Evolutionary conservation across 2,329 filamentous ascomycete species (phyloP), one percentile per base, ranked within the genome.

Genomic region (Fusarium humuli): DNA sequence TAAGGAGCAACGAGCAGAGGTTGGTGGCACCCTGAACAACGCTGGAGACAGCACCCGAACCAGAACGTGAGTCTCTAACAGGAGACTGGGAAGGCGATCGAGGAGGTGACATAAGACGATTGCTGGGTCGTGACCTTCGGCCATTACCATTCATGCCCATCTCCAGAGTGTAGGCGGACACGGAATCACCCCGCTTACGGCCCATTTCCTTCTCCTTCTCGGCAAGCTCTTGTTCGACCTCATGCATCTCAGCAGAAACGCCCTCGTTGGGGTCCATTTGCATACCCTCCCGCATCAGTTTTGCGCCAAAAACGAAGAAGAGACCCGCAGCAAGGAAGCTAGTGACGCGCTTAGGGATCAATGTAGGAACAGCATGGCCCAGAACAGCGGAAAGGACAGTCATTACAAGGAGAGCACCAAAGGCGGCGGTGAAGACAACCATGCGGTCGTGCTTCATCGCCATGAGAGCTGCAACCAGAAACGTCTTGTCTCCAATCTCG

Each of bases 401-500:
- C 96, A 99, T 99, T 78, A 92, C 88, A 64, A 97, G 88, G 47
- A 99, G 86, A 12, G 96, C 97, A 56, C 91, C 90, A 75, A 97
- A 95, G n/a, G 96, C 96, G 10, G 96, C 94, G 3, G 93, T 92
- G 82, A 99, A 99, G 67, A 99, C 96, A 14, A 98, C 87, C 70
- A 97, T 84, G 55, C 96, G 91, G 67, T 96, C 92, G 76, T 99
- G 95, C 79, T 97, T 96, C 96, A 99, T 99, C 14, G 96, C 96
- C 96, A 99, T 99, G 20, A 99, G 88, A 10, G 94, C 95, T 9
- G 96, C 96, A 23, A 99, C 94, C 45, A 99, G 87, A 84, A 99
- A 99, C 0, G 96, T 99, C 83, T 99, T 99, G 87, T 99, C 96
- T 69, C 96, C 96, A 75, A 99, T 90, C 80, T 99, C 96, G 48